Evolutionary conservation across 2,329 filamentous ascomycete genomes (phyloP).

Genomic region (Stagonosporopsis cucurbitacearum): DNA sequence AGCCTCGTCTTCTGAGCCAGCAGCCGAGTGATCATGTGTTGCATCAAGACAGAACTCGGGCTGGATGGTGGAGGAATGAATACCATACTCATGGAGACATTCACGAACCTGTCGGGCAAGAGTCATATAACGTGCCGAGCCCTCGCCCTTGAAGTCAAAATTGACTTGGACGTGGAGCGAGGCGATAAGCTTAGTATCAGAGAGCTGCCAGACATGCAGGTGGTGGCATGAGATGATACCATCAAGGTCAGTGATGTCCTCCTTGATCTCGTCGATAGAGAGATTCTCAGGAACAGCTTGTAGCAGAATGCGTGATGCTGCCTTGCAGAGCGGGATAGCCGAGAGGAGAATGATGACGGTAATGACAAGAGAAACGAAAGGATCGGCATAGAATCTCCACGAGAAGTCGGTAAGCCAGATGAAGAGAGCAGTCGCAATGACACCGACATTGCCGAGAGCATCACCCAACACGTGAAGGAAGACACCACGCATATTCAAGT

Average conservation of each 20-base stretch:
- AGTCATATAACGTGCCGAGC: slow-evolving; percentile 83
- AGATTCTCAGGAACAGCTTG: slow-evolving; percentile 93
- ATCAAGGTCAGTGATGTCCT: slow-evolving; percentile 84
- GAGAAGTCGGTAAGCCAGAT: slow-evolving; percentile 90
- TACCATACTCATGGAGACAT: slow-evolving; percentile 93
- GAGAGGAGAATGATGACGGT: slow-evolving; percentile 77
- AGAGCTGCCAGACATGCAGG: slow-evolving; percentile 96
- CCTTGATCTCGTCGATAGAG: slow-evolving; percentile 85
- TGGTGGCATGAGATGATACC: slow-evolving; percentile 93
- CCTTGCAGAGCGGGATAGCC: slow-evolving; percentile 78
- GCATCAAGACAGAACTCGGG: slow-evolving; percentile 73
- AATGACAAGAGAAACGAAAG: slow-evolving; percentile 90
- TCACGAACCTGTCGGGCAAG: slow-evolving; percentile 81
- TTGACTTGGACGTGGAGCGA: slow-evolving; percentile 92
- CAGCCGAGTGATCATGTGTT: slow-evolving; percentile 51
- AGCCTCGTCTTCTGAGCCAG: slow-evolving; percentile 41
- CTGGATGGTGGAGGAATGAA: slow-evolving; percentile 96
- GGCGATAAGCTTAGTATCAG: slow-evolving; percentile 91
- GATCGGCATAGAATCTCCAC: slow-evolving; percentile 87
- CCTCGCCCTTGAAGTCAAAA: slow-evolving; percentile 85
- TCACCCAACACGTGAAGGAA: slow-evolving; percentile 78
- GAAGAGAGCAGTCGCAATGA: slow-evolving; percentile 80
- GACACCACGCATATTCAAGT: slow-evolving; percentile 91
- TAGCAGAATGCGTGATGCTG: slow-evolving; percentile 84
- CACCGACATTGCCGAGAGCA: slow-evolving; percentile 84